Percentiles rank a stretch among this genome's conserved stretches.
phyloP scores from a whole-genome alignment of 305 asterid genomes.

The Fraxinus greggii region DNA sequence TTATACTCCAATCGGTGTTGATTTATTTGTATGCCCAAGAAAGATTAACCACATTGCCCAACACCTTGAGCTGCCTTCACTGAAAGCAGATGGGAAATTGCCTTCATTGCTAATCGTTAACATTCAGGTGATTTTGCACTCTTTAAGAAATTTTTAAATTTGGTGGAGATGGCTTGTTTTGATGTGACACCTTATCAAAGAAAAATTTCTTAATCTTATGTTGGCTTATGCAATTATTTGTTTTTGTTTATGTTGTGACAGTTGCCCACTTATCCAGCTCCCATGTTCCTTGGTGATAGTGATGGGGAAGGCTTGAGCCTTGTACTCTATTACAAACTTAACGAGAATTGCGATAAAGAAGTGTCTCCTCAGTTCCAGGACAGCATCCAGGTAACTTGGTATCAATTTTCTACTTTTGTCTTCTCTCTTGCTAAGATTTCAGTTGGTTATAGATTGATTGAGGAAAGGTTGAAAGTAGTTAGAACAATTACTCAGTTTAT shows the following conservation, averaged over 20 bases:
- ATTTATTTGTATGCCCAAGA: slow-evolving; percentile 62
- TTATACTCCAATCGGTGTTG: slow-evolving; percentile 86
- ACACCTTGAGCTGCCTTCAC: slow-evolving; percentile 77
- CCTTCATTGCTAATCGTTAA: slow-evolving; percentile 84
- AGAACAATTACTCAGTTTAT: not conserved
- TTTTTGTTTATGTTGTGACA: slow-evolving; percentile 32
- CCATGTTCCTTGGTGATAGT: slow-evolving; percentile 88
- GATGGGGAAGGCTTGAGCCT: slow-evolving; percentile 96
- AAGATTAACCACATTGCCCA: slow-evolving; percentile 92
- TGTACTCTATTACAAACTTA: slow-evolving; percentile 70
- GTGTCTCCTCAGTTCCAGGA: slow-evolving; percentile 77
- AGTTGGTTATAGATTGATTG: not conserved
- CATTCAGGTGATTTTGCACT: slow-evolving; percentile 57
- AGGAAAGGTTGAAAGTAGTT: not conserved
- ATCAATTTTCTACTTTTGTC: not conserved
- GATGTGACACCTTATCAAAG: not conserved
- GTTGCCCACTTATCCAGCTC: slow-evolving; percentile 92
- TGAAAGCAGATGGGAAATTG: slow-evolving; percentile 52
- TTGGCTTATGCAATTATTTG: not conserved
- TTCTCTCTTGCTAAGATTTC: not conserved
- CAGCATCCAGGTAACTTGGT: slow-evolving; percentile 58
- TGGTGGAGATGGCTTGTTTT: not conserved
- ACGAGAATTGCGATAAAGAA: slow-evolving; percentile 66
- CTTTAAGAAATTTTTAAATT: not conserved
- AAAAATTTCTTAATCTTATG: slow-evolving; percentile 4